phyloP scores from a whole-genome alignment of 257 asterid species.

The Solanum gandarillasii region DNA sequence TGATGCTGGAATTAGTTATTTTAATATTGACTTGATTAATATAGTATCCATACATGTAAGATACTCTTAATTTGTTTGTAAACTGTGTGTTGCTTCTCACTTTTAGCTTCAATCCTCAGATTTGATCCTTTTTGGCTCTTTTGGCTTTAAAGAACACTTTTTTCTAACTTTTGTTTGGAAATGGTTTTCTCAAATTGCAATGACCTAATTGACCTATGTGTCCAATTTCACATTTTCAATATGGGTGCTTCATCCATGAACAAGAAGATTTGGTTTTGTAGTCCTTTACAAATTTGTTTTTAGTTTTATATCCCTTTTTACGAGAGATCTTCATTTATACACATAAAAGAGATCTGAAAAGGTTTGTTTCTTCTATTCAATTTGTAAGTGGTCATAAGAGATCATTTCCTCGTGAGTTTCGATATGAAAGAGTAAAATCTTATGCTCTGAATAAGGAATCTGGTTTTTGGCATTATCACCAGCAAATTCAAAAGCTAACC shows the following conservation, averaged over 20 bases:
- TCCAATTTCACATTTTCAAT: not conserved
- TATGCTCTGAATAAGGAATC: not conserved
- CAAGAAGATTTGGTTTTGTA: not conserved
- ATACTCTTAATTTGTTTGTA: not conserved
- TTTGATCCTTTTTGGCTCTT: not conserved
- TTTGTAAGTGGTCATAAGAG: not conserved
- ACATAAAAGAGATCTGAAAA: not conserved
- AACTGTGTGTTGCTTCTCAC: not conserved
- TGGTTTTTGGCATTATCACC: not conserved
- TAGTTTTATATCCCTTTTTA: not conserved
- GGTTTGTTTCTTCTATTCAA: not conserved
- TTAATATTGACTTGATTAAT: not conserved
- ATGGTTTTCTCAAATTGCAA: not conserved
- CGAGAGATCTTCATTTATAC: not conserved
- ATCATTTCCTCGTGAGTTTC: not conserved
- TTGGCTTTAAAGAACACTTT: not conserved
- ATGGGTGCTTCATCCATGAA: not conserved
- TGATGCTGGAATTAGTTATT: not conserved
- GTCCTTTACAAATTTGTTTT: not conserved
- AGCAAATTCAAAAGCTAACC: not conserved
- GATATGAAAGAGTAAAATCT: not conserved
- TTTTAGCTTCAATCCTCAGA: not conserved
- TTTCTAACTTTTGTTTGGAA: not conserved
- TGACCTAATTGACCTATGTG: not conserved
- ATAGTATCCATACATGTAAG: not conserved